Base-by-base conservation (phyloP, 805 yeast species). In the Ogataea paradorogensis region DNA sequence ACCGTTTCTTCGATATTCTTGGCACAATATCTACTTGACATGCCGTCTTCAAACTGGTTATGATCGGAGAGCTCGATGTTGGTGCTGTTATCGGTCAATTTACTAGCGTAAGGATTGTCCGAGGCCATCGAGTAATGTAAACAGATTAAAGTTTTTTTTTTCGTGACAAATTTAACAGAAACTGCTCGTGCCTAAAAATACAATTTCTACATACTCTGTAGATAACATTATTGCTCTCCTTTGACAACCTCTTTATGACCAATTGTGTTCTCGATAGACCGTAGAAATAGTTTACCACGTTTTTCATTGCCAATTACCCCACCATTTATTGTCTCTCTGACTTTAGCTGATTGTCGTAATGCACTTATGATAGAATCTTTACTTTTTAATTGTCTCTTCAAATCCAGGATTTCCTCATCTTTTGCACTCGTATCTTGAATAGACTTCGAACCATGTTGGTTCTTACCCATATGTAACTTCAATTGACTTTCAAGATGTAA, bases 361-460 rank as follows among this genome's bases (percentile, higher is more conserved):
- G 91, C 88, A 44, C 74, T 77, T 42, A 89, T 84, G 47, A 89
- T 81, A 32, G 80, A 79, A 50, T 88, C 95, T 59, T 88, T 89
- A 47, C 84, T 85, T 32, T 74, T 71, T 27, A 85, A 53, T 30
- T 74, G 69, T 35, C 77, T 82, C 51, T 74, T 73, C 48, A 90
- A 66, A 35, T 80, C 87, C 33, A 63, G 51, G 10, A 89, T 76
- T 52, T 84, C 91, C 33, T 80, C 86, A 42, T 76, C 81, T 49
- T 80, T 82, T 30, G 81, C 84, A 18, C 29, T 15, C 11, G 16
- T 29, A 13, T 35, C 30, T 23, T 37, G 9, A 21, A 21, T 21
- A 21, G 24, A 7, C n/a, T 23, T 7, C 4, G 25, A 23, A 3
- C 25, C 25, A 23, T 5, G 7, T 7, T 23, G 25, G 3, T 22